These are phyloP conservation scores for Penicillium arizonense DNA, from an alignment of 495 filamentous ascomycete species.

Conservation along the genomic window DNA sequence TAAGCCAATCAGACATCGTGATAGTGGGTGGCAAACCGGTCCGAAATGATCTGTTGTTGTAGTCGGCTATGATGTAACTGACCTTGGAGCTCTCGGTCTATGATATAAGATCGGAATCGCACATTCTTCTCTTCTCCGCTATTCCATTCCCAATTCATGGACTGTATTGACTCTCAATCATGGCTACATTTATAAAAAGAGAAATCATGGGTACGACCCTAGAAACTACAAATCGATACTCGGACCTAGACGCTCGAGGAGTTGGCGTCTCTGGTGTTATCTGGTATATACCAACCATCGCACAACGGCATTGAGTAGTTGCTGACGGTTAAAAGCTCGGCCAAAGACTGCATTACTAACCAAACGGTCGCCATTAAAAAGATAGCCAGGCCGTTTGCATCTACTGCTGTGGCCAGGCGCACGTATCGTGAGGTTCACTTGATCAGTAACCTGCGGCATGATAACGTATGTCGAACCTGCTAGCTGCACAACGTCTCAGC, in stretches of 20 bases:
- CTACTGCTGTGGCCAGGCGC: conserved; percentile 81
- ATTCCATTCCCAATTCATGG: no score
- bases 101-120: no score
- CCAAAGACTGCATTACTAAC: conserved; percentile 16
- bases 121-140: no score
- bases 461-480: conserved; percentile 60
- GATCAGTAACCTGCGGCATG: conserved; percentile 82
- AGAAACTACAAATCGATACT: neutral
- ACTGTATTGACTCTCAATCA: neutral
- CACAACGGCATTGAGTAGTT: neutral
- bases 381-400: conserved; percentile 95
- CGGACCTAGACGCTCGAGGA: neutral
- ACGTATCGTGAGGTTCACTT: conserved; percentile 91
- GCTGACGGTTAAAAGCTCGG: conserved; percentile 4
- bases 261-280: conserved; percentile 1
- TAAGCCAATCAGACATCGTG: no score
- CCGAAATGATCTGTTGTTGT: no score
- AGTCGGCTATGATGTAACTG: no score
- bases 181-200: conserved; percentile 1
- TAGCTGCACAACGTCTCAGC: no score
- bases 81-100: no score
- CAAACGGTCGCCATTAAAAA: conserved; percentile 92
- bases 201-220: conserved; percentile 1
- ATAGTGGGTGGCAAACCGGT: no score
- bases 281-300: neutral